These are phyloP conservation scores for Endoconidiophora polonica DNA, from an alignment of 2,329 filamentous ascomycete genomes.

Conservation along the genomic window DNA sequence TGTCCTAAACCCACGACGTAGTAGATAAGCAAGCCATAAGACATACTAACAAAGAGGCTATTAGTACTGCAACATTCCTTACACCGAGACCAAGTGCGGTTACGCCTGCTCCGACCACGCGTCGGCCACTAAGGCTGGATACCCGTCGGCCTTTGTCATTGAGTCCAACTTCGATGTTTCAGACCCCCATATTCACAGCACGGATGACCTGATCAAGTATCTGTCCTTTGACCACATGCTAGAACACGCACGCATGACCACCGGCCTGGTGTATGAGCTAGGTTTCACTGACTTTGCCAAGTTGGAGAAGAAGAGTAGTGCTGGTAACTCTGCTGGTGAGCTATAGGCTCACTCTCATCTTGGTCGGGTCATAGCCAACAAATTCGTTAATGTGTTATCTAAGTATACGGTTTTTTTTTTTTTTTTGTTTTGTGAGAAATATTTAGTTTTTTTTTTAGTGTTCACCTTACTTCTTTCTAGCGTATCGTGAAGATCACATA, in stretches of 20 bases:
- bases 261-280: conserved; percentile 32
- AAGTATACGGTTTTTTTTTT: neutral
- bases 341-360: conserved; percentile 15
- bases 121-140: conserved; percentile 48
- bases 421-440: neutral
- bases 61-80: conserved; percentile 72
- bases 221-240: conserved; percentile 51
- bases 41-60: neutral
- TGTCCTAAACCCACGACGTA: conserved; percentile 12
- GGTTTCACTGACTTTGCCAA: conserved; percentile 50
- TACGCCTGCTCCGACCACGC: conserved; percentile 70
- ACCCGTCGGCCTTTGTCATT: conserved; percentile 47
- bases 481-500: no score
- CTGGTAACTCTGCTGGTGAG: conserved; percentile 15
- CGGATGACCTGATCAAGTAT: conserved; percentile 53
- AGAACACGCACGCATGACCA: conserved; percentile 39
- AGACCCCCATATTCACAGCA: conserved; percentile 58
- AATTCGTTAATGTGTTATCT: neutral
- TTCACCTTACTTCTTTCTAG: neutral
- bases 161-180: conserved; percentile 42
- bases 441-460: neutral
- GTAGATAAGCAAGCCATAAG: neutral
- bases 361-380: neutral
- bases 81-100: conserved; percentile 72
- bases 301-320: conserved; percentile 15